Evolutionary conservation across 2,329 filamentous ascomycete genomes (phyloP), one percentile per base, ranked within the genome.

Genomic region (Penicillium sp.): DNA sequence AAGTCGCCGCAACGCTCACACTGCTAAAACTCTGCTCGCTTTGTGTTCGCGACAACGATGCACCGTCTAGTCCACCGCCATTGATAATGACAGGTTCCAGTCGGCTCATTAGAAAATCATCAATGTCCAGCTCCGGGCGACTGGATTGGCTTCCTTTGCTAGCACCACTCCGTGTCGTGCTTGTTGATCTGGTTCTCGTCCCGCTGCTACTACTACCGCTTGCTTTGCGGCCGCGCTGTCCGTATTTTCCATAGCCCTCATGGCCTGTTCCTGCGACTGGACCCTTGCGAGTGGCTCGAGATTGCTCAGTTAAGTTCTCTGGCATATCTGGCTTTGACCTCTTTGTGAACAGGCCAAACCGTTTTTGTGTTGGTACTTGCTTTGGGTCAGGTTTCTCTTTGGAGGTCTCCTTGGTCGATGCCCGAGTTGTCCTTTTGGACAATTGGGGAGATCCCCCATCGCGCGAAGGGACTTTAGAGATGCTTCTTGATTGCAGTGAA

Each of bases 211-310:
- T 77, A 52, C 74, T 69, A 46, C 71, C 63, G 50, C 77, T 79
- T 48, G 69, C 50, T 56, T 74, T 77, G 50, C 78, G 72, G 42
- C 77, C 77, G 40, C 77, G 70, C 52, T 73, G 71, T 5, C 70
- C 69, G 63, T 80, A 78, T 60, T 72, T 80, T 13, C 77, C 77
- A 60, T 82, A 81, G 29, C 76, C 77, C 75, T 97, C 93, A 66
- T 97, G 91, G 0, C 93, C 93, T 37, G 93, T 97, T n/a, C 93
- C 93, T 39, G 93, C 93, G 16, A 83, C 85, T 23, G 93, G 93
- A 0, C 93, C 92, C 72, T 91, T 93, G 29, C 88, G 82, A 25
- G 77, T 57, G 8, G 77, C 68, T 59, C 81, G 85, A 37, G 81
- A 79, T 67, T 82, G 85, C n/a, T 86, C 81, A 0, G 70, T 56